These are phyloP conservation scores for Gliomastix tumulicola DNA, from an alignment of 2,329 filamentous ascomycete species.

Conservation along the genomic window DNA sequence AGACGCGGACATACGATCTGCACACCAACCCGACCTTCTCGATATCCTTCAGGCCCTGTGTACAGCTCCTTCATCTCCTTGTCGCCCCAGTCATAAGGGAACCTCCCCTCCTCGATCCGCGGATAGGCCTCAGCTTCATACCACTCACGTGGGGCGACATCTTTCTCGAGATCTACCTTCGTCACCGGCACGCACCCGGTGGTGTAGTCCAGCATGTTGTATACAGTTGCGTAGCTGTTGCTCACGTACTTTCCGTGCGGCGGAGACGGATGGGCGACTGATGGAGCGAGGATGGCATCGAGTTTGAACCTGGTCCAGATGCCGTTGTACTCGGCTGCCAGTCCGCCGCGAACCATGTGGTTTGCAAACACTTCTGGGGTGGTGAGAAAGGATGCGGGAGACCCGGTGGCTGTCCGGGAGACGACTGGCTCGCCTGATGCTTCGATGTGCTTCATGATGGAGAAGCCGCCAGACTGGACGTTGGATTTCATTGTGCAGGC, in stretches of 20 bases:
- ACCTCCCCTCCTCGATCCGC: not conserved
- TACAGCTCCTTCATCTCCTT: not conserved
- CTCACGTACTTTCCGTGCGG: not conserved
- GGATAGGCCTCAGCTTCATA: not conserved
- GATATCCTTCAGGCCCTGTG: not conserved
- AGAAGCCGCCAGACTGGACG: constrained; percentile 1
- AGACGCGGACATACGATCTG: not conserved
- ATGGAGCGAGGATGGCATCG: not conserved
- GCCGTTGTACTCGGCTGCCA: constrained; percentile 1
- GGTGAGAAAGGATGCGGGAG: not conserved
- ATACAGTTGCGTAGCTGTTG: not conserved
- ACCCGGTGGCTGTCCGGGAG: constrained; percentile 2
- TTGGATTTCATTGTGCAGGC: constrained; percentile 4
- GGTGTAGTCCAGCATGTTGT: not conserved
- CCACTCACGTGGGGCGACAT: not conserved
- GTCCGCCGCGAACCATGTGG: not conserved
- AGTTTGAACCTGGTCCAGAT: constrained; percentile 1
- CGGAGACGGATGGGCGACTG: not conserved
- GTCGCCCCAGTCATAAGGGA: not conserved
- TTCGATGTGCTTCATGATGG: constrained; percentile 1
- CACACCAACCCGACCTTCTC: not conserved
- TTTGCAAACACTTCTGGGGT: not conserved
- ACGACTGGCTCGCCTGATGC: constrained; percentile 4
- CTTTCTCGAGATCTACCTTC: not conserved
- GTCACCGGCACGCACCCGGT: not conserved